These are phyloP conservation scores for Chaetomium strumarium DNA, from an alignment of 2,329 filamentous ascomycete genomes.

Conservation along the genomic window DNA sequence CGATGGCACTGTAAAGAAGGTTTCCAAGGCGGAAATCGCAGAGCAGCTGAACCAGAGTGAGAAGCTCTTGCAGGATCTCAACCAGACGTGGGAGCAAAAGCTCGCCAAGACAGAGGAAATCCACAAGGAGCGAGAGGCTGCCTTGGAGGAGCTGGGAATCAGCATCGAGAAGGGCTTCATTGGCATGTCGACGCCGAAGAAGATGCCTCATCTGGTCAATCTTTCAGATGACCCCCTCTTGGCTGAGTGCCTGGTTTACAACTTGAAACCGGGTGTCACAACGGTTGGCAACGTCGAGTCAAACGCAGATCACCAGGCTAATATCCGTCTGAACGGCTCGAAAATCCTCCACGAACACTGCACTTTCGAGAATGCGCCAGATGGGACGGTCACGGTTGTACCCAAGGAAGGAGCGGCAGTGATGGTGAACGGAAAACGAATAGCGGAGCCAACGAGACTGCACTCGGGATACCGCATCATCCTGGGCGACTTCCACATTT, in stretches of 20 bases:
- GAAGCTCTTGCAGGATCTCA: constrained; percentile 90
- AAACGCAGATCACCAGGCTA: constrained; percentile 65
- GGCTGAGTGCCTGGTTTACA: constrained; percentile 95
- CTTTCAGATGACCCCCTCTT: constrained; percentile 90
- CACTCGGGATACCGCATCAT: constrained; percentile 94
- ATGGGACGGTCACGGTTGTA: constrained; percentile 87
- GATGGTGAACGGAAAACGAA: constrained; percentile 93
- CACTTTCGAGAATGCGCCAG: constrained; percentile 78
- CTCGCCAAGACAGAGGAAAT: constrained; percentile 91
- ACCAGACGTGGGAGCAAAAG: constrained; percentile 99
- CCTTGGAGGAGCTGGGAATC: constrained; percentile 92
- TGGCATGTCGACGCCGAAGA: constrained; percentile 91
- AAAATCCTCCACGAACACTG: constrained; percentile 92
- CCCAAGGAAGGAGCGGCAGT: constrained; percentile 89
- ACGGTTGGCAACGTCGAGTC: constrained; percentile 92
- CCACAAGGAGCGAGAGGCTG: constrained; percentile 92
- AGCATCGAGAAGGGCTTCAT: constrained; percentile 99
- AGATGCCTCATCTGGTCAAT: constrained; percentile 98
- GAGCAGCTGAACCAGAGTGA: constrained; percentile 95
- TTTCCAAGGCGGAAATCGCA: constrained; percentile 96
- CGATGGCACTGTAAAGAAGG: constrained; percentile 85
- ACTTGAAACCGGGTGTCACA: constrained; percentile 90
- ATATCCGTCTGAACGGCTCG: constrained; percentile 89
- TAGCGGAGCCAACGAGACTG: constrained; percentile 77
- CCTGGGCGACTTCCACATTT: constrained; percentile 96